Evolutionary conservation across 1,284 basidiomycete species (phyloP).

Genomic region (Golubevia pallescens): DNA sequence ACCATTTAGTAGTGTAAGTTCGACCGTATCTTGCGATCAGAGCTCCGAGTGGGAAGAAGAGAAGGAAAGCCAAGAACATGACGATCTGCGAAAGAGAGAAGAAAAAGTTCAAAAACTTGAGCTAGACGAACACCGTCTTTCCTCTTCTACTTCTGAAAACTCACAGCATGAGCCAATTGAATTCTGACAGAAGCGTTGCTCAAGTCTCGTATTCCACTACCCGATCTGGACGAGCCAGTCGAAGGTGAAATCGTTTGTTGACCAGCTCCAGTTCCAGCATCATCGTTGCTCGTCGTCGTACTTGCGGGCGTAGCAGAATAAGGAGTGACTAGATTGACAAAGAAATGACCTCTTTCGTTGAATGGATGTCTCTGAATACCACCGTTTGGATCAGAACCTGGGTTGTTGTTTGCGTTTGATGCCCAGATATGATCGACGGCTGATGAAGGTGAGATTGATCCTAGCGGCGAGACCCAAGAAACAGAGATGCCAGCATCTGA

Average conservation of each 20-base stretch:
- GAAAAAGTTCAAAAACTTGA: not conserved
- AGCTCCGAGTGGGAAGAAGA: slow-evolving; percentile 71
- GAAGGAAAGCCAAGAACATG: slow-evolving; percentile 68
- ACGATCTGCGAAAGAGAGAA: slow-evolving; percentile 18
- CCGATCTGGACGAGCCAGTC: too few species aligned
- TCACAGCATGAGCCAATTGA: not conserved
- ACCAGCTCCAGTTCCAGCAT: not conserved
- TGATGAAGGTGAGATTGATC: not conserved
- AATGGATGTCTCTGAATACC: not conserved
- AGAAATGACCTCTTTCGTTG: not conserved
- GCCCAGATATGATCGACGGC: not conserved
- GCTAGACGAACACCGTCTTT: not conserved
- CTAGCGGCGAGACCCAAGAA: not conserved
- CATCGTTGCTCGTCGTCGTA: not conserved
- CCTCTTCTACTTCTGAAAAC: not conserved
- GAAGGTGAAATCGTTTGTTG: too few species aligned
- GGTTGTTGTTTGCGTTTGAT: not conserved
- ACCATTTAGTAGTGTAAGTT: slow-evolving; percentile 71
- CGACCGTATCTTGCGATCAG: slow-evolving; percentile 71
- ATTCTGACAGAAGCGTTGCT: not conserved
- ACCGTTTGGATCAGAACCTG: not conserved
- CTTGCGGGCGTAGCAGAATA: not conserved
- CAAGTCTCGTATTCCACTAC: not conserved
- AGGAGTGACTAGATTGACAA: not conserved
- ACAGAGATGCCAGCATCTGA: not conserved